Percentiles rank a stretch among this genome's conserved stretches.
Evolutionary conservation across 768 basidiomycete genomes (phyloP).

Genomic region (Mycena olivaceomarginata): DNA sequence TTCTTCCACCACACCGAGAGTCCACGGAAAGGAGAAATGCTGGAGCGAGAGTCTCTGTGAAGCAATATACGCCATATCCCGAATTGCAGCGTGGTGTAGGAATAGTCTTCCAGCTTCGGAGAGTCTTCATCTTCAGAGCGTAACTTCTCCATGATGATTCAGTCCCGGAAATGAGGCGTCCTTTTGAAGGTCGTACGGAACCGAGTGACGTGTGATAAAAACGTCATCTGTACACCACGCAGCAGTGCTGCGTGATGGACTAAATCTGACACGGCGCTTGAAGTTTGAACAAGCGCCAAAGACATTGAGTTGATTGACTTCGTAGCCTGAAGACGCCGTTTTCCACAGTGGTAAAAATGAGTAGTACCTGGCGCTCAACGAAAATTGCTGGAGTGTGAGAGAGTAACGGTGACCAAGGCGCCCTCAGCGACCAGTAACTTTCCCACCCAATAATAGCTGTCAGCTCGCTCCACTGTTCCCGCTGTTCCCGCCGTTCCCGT

Average conservation of each 20-base stretch:
- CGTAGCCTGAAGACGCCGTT: background rate
- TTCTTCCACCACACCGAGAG: background rate
- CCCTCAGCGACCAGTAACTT: background rate
- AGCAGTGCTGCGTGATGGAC: background rate
- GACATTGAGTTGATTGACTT: background rate
- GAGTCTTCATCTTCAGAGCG: slow-evolving; percentile 5
- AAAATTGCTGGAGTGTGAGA: background rate
- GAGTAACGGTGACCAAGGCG: background rate
- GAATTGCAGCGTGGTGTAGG: slow-evolving; percentile 17
- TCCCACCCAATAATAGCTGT: background rate
- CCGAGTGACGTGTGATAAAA: background rate
- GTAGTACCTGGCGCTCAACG: background rate
- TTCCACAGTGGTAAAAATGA: background rate
- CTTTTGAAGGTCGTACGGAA: background rate
- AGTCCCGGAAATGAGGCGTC: background rate
- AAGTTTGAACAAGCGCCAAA: background rate
- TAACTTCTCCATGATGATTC: slow-evolving; percentile 14
- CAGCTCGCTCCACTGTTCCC: background rate
- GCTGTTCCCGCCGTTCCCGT: background rate
- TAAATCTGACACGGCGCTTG: background rate
- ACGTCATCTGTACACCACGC: background rate
- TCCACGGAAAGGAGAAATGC: background rate
- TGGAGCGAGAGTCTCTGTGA: background rate
- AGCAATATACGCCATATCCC: slow-evolving; percentile 35
- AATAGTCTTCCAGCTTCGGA: slow-evolving; percentile 11